Conservation (phyloP, 2,329 filamentous ascomycete genomes). For the Didymella exigua region DNA sequence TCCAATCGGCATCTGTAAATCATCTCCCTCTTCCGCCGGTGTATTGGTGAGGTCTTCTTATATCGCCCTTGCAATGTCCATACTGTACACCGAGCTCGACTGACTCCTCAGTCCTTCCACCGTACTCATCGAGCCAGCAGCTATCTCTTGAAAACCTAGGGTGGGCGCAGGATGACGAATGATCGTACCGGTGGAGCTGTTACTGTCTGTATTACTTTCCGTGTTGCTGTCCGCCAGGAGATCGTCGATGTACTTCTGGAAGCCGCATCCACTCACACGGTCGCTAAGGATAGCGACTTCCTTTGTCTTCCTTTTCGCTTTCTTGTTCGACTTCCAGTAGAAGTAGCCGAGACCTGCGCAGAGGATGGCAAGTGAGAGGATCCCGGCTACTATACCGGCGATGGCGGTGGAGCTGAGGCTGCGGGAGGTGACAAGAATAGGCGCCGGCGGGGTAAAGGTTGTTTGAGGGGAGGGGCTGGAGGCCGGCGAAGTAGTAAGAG, state of each 20-base stretch:
- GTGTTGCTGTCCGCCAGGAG: slow-evolving; percentile 1
- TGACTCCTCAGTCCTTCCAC: not conserved
- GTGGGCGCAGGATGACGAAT: not conserved
- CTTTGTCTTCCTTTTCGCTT: slow-evolving; percentile 6
- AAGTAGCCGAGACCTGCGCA: not conserved
- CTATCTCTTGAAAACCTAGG: not conserved
- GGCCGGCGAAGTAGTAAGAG: not conserved
- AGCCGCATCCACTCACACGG: slow-evolving; percentile 8
- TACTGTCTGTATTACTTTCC: not conserved
- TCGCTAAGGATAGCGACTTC: slow-evolving; percentile 16
- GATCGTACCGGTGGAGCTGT: not conserved
- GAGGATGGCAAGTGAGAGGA: not conserved
- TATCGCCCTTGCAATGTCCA: not conserved
- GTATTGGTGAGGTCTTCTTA: not conserved
- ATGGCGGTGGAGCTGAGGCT: not conserved
- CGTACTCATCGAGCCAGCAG: not conserved
- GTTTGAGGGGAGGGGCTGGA: not conserved
- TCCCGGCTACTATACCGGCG: not conserved
- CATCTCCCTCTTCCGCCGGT: not conserved
- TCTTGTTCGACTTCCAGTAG: slow-evolving; percentile 13
- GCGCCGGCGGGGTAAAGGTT: not conserved
- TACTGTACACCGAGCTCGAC: not conserved
- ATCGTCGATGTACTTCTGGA: slow-evolving; percentile 13
- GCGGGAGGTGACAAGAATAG: not conserved
- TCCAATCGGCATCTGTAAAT: not conserved